A percentile compares a stretch with the other conserved stretches of the same genome.
phyloP scores from a whole-genome alignment of 2,329 filamentous ascomycete genomes.

The Neonectria neomacrospora region DNA sequence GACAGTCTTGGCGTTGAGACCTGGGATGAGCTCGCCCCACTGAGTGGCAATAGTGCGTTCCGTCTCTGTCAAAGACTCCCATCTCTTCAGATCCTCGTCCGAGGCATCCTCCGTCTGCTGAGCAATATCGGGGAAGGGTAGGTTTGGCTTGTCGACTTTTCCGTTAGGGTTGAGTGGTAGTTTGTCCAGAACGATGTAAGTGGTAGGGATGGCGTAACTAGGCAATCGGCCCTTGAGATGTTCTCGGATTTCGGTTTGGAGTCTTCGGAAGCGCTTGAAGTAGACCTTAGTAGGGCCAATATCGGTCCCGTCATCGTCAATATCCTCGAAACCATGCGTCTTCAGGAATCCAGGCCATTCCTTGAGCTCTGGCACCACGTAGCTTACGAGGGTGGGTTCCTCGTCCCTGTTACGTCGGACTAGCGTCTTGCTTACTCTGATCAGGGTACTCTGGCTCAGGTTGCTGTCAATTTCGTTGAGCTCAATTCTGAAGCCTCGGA shows the following conservation, averaged over 20 bases:
- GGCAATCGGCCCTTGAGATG: constrained; percentile 42
- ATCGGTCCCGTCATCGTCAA: constrained; percentile 62
- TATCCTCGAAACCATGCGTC: constrained; percentile 63
- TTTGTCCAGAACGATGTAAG: constrained; percentile 52
- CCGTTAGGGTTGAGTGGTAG: constrained; percentile 80
- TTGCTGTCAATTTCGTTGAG: constrained; percentile 92
- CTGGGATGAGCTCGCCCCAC: constrained; percentile 77
- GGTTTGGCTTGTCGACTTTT: constrained; percentile 80
- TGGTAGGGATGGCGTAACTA: constrained; percentile 49
- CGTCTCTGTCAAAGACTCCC: constrained; percentile 54
- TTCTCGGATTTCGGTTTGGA: constrained; percentile 58
- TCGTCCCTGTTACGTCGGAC: constrained; percentile 63
- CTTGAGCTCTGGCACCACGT: constrained; percentile 77
- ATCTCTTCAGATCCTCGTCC: constrained; percentile 60
- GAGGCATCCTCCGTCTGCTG: constrained; percentile 62
- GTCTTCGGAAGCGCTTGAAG: constrained; percentile 56
- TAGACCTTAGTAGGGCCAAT: constrained; percentile 57
- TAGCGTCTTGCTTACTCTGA: constrained; percentile 87
- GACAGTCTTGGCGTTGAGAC: constrained; percentile 75
- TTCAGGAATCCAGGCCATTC: constrained; percentile 78
- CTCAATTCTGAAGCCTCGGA: constrained; percentile 95
- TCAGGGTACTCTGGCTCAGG: constrained; percentile 76
- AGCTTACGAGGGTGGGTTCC: constrained; percentile 88
- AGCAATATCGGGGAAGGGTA: constrained; percentile 82
- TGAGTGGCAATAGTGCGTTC: constrained; percentile 61